Conservation (phyloP, 2,329 filamentous ascomycete species). For the Stenocarpella maydis region DNA sequence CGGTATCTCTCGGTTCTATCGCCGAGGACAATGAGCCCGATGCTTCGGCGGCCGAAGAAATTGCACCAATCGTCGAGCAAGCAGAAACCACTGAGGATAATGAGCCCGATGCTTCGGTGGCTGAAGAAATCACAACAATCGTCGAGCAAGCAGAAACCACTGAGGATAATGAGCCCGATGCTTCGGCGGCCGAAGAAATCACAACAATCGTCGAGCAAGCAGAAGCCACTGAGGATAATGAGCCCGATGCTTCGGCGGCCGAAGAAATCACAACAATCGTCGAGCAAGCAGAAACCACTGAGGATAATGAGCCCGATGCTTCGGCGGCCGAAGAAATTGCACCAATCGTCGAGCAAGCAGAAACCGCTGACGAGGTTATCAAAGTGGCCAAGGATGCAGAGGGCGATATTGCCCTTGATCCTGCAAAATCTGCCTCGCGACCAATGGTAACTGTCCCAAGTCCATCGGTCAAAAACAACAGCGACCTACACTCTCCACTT, state of each 20-base stretch:
- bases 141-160: slow-evolving; percentile 39
- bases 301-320: slow-evolving; percentile 37
- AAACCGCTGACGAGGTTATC: slow-evolving; percentile 38
- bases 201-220: slow-evolving; percentile 39
- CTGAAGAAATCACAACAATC: slow-evolving; percentile 38
- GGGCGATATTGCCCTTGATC: slow-evolving; percentile 43
- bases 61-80: slow-evolving; percentile 39
- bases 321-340: slow-evolving; percentile 38
- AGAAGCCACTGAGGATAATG: slow-evolving; percentile 37
- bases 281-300: slow-evolving; percentile 40
- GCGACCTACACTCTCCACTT: slow-evolving; percentile 37
- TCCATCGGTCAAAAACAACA: slow-evolving; percentile 33
- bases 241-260: slow-evolving; percentile 30
- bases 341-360: slow-evolving; percentile 39
- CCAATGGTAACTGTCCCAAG: slow-evolving; percentile 32
- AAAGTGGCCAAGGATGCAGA: slow-evolving; percentile 36
- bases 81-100: slow-evolving; percentile 38
- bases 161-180: slow-evolving; percentile 35
- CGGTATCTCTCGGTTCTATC: slow-evolving; percentile 55
- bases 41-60: slow-evolving; percentile 34
- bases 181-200: slow-evolving; percentile 36
- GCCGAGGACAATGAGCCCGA: slow-evolving; percentile 46
- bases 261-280: slow-evolving; percentile 38
- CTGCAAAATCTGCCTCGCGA: slow-evolving; percentile 36
- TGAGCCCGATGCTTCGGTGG: slow-evolving; percentile 27